Evolutionary conservation across 2,329 filamentous ascomycete genomes (phyloP).

Genomic region (Pestalotiopsis sp.): DNA sequence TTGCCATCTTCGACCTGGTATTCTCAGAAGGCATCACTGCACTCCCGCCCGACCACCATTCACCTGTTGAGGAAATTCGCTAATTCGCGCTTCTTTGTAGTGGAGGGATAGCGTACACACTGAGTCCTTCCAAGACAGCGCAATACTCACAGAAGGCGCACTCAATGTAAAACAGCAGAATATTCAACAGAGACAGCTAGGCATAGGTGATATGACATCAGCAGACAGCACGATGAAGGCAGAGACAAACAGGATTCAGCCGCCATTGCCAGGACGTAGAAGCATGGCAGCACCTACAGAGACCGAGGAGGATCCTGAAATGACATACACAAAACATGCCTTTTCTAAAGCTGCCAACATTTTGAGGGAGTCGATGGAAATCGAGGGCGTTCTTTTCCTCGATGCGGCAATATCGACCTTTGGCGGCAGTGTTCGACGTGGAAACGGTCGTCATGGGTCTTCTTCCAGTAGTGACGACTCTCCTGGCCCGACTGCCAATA

Average conservation of each 20-base stretch:
- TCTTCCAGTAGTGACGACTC: slow-evolving; percentile 2
- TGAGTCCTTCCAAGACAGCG: slow-evolving; percentile 17
- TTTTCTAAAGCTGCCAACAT: slow-evolving; percentile 47
- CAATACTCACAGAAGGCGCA: slow-evolving; percentile 18
- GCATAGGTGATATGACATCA: not conserved
- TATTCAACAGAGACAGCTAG: not conserved
- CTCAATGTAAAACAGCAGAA: slow-evolving; percentile 23
- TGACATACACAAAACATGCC: slow-evolving; percentile 19
- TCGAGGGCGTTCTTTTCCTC: slow-evolving; percentile 40
- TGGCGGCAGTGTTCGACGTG: slow-evolving; percentile 10
- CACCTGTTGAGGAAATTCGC: too few relatives aligned
- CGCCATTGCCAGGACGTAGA: not conserved
- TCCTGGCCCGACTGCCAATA: slow-evolving; percentile 9
- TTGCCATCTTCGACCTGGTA: too few relatives aligned
- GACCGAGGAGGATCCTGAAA: slow-evolving; percentile 3
- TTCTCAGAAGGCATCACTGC: too few relatives aligned
- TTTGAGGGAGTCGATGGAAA: slow-evolving; percentile 43
- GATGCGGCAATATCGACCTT: slow-evolving; percentile 29
- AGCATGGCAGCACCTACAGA: not conserved
- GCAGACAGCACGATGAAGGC: not conserved
- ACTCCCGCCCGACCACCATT: too few relatives aligned
- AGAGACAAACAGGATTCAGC: not conserved
- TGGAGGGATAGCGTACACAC: slow-evolving; percentile 16
- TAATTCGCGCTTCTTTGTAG: too few relatives aligned
- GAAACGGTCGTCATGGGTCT: not conserved